Evolutionary conservation across 257 asterid species (phyloP), one percentile per base, ranked within the genome.

Genomic region (Solanum sparsipilum): DNA sequence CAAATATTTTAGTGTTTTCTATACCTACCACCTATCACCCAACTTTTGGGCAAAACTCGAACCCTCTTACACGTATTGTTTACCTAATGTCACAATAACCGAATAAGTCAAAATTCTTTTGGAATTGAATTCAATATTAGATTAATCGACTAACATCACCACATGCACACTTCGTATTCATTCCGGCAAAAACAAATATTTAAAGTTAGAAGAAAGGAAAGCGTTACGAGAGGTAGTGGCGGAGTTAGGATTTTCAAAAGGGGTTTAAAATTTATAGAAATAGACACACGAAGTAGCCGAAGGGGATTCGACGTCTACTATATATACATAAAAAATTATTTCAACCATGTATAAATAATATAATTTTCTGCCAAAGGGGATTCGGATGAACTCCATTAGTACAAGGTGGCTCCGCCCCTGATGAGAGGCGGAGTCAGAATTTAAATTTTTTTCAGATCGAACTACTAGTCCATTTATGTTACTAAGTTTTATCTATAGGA

Each of bases 151-250:
- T 35, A 21, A 35, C 4, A 74, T 23, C 48, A 35, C 82, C 20
- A 20, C 29, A 5, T 73, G 82, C 16, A 71, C n/a, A 7, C n/a
- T 23, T 9, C 5, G n/a, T 9, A 20, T 5, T 13, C 38, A 29
- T 27, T 68, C 75, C 36, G 5, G 36, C 35, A 27, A 68, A 29
- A 13, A 68, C 20, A 68, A 68, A 29, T 13, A 68, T 68, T 13
- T 68, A 68, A 13, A 29, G 34, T 27, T 68, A 4, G 48, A 73
- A 10, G 44, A 73, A 73, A 73, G 21, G 25, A 72, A 20, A 5
- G 0, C 1, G 15, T 4, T 11, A n/a, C 2, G 1, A 2, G 29
- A 9, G 10, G 12, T 4, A 39, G 46, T 39, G 12, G 0, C 4
- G 0, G 1, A 23, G 5, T 63, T 7, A 4, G 7, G 0, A 63